Evolutionary conservation across 768 basidiomycete species (phyloP), one percentile per base, ranked within the genome.

Genomic region (Pulveroboletus sp.): DNA sequence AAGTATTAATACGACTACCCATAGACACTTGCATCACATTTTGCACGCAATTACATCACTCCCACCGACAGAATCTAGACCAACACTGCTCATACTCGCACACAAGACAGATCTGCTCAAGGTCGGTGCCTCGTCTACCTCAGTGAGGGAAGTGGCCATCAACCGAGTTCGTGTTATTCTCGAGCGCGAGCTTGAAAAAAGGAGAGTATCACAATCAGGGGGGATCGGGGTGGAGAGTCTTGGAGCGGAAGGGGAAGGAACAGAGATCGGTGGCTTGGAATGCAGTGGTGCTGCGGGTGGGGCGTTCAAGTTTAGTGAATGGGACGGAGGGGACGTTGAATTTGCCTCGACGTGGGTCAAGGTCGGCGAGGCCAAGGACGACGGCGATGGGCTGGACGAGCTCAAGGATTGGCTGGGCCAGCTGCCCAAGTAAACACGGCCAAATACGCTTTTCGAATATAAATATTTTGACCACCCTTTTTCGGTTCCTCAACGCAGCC

Each of bases 151-250:
- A n/a, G 75, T 85, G 10, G 88, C 84, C 8, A 71, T 86, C 29
- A 81, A 75, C 40, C 81, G 90, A 23, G 87, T 90, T 13, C 82
- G 81, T 43, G 80, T 80, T 6, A 79, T 93, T 50, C 80, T 93
- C 38, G 90, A 92, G 59, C 82, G 90, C 39, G 90, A 93, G 61
- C 76, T 93, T 6, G 87, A 90, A 62, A 91, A 88, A 64, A 79
- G 90, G 34, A 73, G 84, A 42, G 69, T 64, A 2, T 78, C 84
- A 3, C 83, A 87, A 54, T 74, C 73, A 8, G 80, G 77, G 11
- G 84, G 83, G 11, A 76, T 92, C 12, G 80, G 78, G 4, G 72
- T 92, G 7, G 90, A 90, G 62, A 80, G 82, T 32, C 67, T 92
- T 3, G 90, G 88, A 2, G 84, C 73, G 10, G 86, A 89, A 47